These are phyloP conservation scores for Flaveria floridana DNA, from an alignment of 140 eudicot species.

Conservation along the genomic window DNA sequence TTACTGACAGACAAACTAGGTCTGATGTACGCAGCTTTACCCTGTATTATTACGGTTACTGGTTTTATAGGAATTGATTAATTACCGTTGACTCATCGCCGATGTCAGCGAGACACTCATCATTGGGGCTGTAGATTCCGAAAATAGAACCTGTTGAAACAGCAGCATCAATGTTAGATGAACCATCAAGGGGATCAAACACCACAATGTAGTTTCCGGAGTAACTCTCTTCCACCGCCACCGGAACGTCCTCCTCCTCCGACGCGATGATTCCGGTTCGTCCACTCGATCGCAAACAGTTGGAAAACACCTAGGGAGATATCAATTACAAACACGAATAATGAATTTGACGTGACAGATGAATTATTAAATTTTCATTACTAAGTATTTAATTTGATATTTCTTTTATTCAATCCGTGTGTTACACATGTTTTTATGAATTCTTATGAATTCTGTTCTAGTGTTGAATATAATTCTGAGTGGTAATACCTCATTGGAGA, in stretches of 20 bases:
- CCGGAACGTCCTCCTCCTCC: conserved; percentile 98
- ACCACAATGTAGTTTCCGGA: conserved; percentile 99
- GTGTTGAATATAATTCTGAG: no score
- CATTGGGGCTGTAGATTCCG: conserved; percentile 93
- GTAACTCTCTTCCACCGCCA: conserved; percentile 97
- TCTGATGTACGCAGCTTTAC: no score
- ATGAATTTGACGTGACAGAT: neutral
- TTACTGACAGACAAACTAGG: neutral
- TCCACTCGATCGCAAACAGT: conserved; percentile 89
- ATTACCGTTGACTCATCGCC: conserved; percentile 55
- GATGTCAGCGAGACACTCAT: conserved; percentile 72
- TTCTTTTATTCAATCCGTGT: no score
- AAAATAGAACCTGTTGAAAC: conserved; percentile 96
- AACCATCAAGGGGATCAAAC: conserved; percentile 97
- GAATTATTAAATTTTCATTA: no score
- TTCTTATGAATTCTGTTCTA: no score
- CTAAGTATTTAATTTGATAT: no score
- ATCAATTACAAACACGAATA: neutral
- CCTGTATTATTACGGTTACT: no score
- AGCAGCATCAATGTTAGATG: conserved; percentile 98
- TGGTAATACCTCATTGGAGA: conserved; percentile 70
- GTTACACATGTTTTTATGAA: no score
- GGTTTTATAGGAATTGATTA: neutral
- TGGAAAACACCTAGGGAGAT: conserved; percentile 65
- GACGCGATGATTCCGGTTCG: conserved; percentile 98